These are phyloP conservation scores for Mycena kentingensis DNA, from an alignment of 768 basidiomycete genomes.

Conservation along the genomic window DNA sequence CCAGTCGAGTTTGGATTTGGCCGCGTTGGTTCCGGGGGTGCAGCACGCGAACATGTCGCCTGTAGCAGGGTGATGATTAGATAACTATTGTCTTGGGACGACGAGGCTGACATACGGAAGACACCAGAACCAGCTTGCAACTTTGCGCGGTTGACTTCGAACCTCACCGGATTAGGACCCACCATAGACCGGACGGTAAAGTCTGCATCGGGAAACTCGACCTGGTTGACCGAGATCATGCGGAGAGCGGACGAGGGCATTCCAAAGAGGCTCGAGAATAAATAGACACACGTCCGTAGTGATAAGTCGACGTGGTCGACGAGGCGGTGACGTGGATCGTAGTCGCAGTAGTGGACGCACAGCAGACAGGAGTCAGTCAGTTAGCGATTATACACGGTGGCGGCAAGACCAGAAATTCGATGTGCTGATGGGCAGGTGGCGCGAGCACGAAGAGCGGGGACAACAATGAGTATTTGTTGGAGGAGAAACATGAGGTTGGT, in stretches of 20 bases:
- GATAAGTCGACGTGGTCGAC: neutral
- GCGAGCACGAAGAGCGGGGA: conserved; percentile 29
- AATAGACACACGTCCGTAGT: neutral
- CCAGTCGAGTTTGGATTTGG: conserved; percentile 38
- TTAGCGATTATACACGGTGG: conserved; percentile 5
- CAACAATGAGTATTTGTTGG: conserved; percentile 34
- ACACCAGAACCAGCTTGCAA: conserved; percentile 56
- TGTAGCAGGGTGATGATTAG: conserved; percentile 30
- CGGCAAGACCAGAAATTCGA: neutral
- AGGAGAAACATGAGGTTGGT: conserved; percentile 57
- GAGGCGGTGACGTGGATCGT: conserved; percentile 12
- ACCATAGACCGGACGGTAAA: conserved; percentile 60
- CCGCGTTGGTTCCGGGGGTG: too few species aligned
- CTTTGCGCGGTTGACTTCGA: conserved; percentile 50
- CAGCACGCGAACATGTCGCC: conserved; percentile 73
- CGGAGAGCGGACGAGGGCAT: conserved; percentile 41
- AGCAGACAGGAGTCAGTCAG: conserved; percentile 7
- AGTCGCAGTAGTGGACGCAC: conserved; percentile 18
- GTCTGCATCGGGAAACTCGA: conserved; percentile 47
- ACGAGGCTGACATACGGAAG: conserved; percentile 51
- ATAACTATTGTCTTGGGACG: conserved; percentile 1
- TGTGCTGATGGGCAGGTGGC: neutral
- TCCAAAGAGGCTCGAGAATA: conserved; percentile 14
- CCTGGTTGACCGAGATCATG: neutral
- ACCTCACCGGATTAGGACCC: conserved; percentile 46